phyloP scores from a whole-genome alignment of 2,329 filamentous ascomycete genomes.

The Arthroderma uncinatum region DNA sequence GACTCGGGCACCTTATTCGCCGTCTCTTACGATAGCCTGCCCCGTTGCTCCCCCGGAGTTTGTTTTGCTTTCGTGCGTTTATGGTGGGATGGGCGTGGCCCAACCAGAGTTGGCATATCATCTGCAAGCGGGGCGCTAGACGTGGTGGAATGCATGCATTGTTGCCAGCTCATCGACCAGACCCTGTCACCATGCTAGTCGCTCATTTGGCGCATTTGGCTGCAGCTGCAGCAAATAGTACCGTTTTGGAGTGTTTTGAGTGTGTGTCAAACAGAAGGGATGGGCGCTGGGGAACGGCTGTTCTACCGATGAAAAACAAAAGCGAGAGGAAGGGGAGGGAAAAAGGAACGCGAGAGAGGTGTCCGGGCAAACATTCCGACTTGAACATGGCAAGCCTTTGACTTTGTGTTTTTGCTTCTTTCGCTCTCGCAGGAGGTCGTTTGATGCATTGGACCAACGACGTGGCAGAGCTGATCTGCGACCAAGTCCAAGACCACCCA shows the following conservation, averaged over 20 bases:
- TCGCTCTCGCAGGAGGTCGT: not conserved
- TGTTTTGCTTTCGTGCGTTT: slow-evolving; percentile 5
- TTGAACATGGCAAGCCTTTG: not conserved
- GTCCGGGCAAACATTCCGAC: slow-evolving; percentile 3
- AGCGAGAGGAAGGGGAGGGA: not conserved
- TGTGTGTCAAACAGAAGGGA: not conserved
- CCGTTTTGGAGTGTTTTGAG: not conserved
- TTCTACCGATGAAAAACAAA: not conserved
- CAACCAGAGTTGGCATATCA: not conserved
- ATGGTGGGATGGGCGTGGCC: slow-evolving; percentile 5
- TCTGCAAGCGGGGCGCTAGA: slow-evolving; percentile 5
- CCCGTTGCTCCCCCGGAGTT: not conserved
- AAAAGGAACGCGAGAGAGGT: not conserved
- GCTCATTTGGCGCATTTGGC: slow-evolving; percentile 12
- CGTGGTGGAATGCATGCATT: slow-evolving; percentile 16
- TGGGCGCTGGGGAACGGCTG: not conserved
- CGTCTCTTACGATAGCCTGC: not conserved
- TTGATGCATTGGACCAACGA: slow-evolving; percentile 15
- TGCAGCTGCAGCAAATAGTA: slow-evolving; percentile 5
- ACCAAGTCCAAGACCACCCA: slow-evolving; percentile 13
- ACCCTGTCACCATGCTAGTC: slow-evolving; percentile 12
- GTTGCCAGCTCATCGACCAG: slow-evolving; percentile 19
- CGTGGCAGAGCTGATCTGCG: slow-evolving; percentile 17
- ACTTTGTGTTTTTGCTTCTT: not conserved
- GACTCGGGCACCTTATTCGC: not conserved